These are phyloP conservation scores for Lactarius sanguifluus DNA, from an alignment of 768 basidiomycete species.

Conservation along the genomic window DNA sequence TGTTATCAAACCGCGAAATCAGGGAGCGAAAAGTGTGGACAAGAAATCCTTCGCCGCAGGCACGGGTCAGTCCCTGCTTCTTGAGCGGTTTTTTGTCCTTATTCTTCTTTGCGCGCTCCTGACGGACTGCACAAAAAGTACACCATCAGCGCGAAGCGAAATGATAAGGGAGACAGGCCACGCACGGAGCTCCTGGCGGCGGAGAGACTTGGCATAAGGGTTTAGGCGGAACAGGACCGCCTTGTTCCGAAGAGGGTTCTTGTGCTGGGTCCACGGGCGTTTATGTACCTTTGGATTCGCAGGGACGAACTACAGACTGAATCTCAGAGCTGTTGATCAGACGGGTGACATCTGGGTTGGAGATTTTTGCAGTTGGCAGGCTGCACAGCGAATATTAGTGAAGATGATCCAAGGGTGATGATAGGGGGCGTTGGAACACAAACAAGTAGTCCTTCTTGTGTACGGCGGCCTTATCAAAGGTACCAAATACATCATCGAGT, in stretches of 20 bases:
- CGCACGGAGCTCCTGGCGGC: constrained; percentile 84
- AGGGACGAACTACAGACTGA: constrained; percentile 91
- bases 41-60: constrained; percentile 85
- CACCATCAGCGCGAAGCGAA: constrained; percentile 7
- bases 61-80: constrained; percentile 52
- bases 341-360: constrained; percentile 95
- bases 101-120: constrained; percentile 66
- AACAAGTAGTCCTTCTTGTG: constrained; percentile 90
- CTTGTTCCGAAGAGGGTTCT: constrained; percentile 97
- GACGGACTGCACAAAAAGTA: constrained; percentile 56
- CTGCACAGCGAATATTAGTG: constrained; percentile 39
- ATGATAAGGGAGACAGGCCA: constrained; percentile 32
- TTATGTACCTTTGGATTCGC: constrained; percentile 83
- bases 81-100: constrained; percentile 61
- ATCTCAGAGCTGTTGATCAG: constrained; percentile 99
- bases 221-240: constrained; percentile 94
- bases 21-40: constrained; percentile 81
- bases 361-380: constrained; percentile 94
- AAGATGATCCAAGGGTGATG: constrained; percentile 4
- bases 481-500: constrained; percentile 95
- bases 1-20: constrained; percentile 35
- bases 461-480: constrained; percentile 81
- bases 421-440: constrained; percentile 32
- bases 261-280: constrained; percentile 98
- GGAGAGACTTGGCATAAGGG: constrained; percentile 95